Evolutionary conservation across 2,329 filamentous ascomycete genomes (phyloP).

Genomic region (Keithomyces neogunnii): DNA sequence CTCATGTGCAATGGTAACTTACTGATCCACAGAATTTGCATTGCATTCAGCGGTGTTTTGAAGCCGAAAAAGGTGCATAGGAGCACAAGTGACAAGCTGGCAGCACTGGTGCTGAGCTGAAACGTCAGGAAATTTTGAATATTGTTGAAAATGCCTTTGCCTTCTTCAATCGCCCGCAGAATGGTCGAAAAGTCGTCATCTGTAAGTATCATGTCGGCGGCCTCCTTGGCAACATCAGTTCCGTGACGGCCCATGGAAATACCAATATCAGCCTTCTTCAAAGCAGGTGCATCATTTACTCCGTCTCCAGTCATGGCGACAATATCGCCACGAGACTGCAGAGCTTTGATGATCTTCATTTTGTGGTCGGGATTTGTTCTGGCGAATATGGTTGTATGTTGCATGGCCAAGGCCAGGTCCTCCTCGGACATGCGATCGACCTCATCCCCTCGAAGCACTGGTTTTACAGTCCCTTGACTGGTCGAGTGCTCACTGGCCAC

Average conservation of each 20-base stretch:
- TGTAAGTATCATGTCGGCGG: constrained; percentile 86
- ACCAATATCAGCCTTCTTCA: constrained; percentile 96
- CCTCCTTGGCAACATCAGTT: constrained; percentile 95
- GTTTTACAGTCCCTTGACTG: constrained; percentile 52
- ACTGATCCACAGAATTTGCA: constrained; percentile 99
- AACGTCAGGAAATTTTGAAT: constrained; percentile 99
- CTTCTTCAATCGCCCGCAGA: constrained; percentile 91
- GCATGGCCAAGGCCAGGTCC: constrained; percentile 76
- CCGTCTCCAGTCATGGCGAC: constrained; percentile 99
- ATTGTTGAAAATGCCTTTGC: constrained; percentile 99
- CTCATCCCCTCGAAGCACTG: constrained; percentile 81
- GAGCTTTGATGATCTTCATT: constrained; percentile 86
- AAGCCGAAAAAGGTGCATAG: constrained; percentile 88
- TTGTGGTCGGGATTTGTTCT: constrained; percentile 97
- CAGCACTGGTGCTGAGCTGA: constrained; percentile 93
- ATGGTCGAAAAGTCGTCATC: constrained; percentile 90
- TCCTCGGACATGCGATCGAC: constrained; percentile 86
- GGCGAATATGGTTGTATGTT: constrained; percentile 87
- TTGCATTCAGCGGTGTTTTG: constrained; percentile 92
- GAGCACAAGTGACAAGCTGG: constrained; percentile 82
- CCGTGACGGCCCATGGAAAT: constrained; percentile 94
- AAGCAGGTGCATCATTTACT: constrained; percentile 91
- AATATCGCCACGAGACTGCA: constrained; percentile 89
- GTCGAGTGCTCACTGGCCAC: constrained; percentile 40
- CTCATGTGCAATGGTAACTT: constrained; percentile 31